Conservation (phyloP, 2,329 filamentous ascomycete genomes). For the Mycogone perniciosa region DNA sequence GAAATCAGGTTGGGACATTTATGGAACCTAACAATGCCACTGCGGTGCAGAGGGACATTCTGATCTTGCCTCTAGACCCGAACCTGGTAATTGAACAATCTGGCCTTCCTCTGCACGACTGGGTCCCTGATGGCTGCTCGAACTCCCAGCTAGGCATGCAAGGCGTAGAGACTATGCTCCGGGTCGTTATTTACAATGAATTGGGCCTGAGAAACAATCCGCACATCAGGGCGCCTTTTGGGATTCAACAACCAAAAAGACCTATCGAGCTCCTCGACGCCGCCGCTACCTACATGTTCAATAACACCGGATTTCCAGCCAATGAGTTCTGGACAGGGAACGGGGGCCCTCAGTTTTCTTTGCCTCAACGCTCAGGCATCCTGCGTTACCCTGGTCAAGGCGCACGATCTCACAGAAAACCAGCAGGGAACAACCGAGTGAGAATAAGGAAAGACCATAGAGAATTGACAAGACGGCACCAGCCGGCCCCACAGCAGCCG, state of each 20-base stretch:
- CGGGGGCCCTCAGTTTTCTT: conserved; percentile 13
- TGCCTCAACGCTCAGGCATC: no score
- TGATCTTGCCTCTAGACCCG: not conserved
- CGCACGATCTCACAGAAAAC: no score
- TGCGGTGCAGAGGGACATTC: not conserved
- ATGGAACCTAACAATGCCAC: not conserved
- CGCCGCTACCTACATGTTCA: not conserved
- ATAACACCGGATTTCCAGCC: not conserved
- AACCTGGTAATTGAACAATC: not conserved
- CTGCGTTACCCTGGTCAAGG: no score
- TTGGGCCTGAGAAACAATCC: conserved; percentile 10
- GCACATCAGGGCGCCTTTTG: conserved; percentile 8
- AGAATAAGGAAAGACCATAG: no score
- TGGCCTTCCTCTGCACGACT: conserved; percentile 9
- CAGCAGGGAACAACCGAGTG: no score
- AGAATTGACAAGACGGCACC: no score
- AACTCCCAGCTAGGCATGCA: not conserved
- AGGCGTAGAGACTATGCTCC: conserved; percentile 9
- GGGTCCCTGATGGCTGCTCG: conserved; percentile 11
- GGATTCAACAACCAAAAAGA: no score
- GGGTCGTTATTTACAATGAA: conserved; percentile 16
- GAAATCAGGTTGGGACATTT: conserved; percentile 13
- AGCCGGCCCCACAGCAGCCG: no score
- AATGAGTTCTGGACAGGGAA: conserved; percentile 10
- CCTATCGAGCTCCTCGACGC: no score